phyloP scores from a whole-genome alignment of 371 early-diverging fungal species.

The Rhizopus delemar region DNA sequence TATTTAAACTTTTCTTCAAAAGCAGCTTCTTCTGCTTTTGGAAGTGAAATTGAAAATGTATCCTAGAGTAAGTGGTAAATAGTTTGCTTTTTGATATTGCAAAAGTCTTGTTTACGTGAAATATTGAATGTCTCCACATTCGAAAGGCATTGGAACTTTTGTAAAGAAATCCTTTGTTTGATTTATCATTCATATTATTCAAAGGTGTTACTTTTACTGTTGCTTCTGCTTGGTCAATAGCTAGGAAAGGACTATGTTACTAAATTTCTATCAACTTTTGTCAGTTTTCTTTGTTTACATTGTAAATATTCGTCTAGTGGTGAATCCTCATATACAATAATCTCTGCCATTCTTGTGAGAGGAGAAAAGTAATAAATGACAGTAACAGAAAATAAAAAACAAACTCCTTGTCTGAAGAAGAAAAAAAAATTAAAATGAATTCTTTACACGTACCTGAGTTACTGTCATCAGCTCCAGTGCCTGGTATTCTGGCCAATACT shows the following conservation, averaged over 20 bases:
- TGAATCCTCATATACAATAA: slow-evolving; percentile 71
- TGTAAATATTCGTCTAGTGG: slow-evolving; percentile 71
- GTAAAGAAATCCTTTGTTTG: not conserved
- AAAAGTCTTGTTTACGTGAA: slow-evolving; percentile 35
- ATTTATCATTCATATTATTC: slow-evolving; percentile 7
- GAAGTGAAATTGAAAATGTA: slow-evolving; percentile 40
- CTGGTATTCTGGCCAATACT: no score
- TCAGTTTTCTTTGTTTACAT: slow-evolving; percentile 36
- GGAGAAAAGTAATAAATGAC: not conserved
- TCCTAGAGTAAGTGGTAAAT: slow-evolving; percentile 25
- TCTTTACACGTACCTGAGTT: no score
- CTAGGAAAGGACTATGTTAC: slow-evolving; percentile 19
- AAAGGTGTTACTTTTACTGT: slow-evolving; percentile 36
- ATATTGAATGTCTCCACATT: slow-evolving; percentile 40
- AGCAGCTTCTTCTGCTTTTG: slow-evolving; percentile 57
- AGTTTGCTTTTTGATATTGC: not conserved
- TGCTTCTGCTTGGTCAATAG: slow-evolving; percentile 46
- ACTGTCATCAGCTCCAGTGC: no score
- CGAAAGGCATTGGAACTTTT: slow-evolving; percentile 21
- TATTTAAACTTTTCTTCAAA: slow-evolving; percentile 72
- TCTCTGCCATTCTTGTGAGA: slow-evolving; percentile 53
- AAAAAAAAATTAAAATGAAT: no score
- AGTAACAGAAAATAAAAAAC: no score
- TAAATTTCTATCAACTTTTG: not conserved
- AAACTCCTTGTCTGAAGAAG: no score